Conservation (phyloP, 805 yeast genomes). For the Cyberlindnera sargentensis region DNA sequence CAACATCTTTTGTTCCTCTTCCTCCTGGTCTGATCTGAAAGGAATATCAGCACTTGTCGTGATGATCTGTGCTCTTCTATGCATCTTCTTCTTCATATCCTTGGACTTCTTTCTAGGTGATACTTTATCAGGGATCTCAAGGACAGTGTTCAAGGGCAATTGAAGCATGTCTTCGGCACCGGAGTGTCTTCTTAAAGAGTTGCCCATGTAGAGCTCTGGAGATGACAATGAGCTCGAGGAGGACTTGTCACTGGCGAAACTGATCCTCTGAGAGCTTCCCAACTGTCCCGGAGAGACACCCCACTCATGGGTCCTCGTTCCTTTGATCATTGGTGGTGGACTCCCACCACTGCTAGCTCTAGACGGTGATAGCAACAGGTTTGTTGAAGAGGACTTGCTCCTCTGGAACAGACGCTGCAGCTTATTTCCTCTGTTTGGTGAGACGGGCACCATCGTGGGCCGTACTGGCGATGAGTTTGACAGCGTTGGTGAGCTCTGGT, state of each 20-base stretch:
- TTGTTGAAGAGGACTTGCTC: constrained; percentile 14
- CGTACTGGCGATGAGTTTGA: constrained; percentile 6
- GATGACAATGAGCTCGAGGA: not conserved
- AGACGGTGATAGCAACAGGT: constrained; percentile 3
- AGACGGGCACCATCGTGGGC: not conserved
- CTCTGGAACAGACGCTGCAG: constrained; percentile 21
- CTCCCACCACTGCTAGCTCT: not conserved
- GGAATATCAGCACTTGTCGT: constrained; percentile 11
- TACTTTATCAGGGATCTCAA: constrained; percentile 14
- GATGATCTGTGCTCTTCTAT: constrained; percentile 22
- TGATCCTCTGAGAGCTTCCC: not conserved
- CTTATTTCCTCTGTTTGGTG: constrained; percentile 14
- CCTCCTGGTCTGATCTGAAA: not conserved
- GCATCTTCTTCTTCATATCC: constrained; percentile 12
- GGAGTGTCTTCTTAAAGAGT: not conserved
- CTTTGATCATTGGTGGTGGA: constrained; percentile 32
- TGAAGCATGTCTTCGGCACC: constrained; percentile 5
- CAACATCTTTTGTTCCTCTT: no score
- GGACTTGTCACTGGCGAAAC: constrained; percentile 1
- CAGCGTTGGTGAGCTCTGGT: not conserved
- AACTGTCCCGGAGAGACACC: constrained; percentile 19
- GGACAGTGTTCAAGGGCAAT: constrained; percentile 15
- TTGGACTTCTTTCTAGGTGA: constrained; percentile 1
- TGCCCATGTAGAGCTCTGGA: no score
- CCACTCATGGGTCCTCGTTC: constrained; percentile 47